phyloP scores from a whole-genome alignment of 1,139 yeast species.

The Arxiozyma slooffiae region DNA sequence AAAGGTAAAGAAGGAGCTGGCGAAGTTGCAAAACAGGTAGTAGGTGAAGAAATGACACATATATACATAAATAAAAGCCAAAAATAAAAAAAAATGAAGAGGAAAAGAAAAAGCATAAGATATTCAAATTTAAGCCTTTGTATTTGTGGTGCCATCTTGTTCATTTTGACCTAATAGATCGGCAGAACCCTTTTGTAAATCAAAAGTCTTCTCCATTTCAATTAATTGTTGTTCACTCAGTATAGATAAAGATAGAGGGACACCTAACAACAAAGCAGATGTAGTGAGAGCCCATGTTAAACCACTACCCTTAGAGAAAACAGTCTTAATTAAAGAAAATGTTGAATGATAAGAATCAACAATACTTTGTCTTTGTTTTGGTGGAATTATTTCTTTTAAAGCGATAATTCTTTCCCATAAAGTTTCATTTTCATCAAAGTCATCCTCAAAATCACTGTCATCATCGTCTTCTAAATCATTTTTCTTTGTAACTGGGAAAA shows the following conservation, averaged over 20 bases:
- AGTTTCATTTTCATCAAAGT: slow-evolving; percentile 74
- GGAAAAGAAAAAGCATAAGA: background rate
- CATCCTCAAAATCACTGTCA: slow-evolving; percentile 60
- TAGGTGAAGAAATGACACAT: background rate
- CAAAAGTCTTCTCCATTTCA: slow-evolving; percentile 90
- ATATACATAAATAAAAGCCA: background rate
- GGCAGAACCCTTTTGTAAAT: slow-evolving; percentile 75
- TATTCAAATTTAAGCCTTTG: slow-evolving; percentile 7
- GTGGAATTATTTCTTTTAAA: slow-evolving; percentile 83
- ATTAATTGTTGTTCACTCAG: slow-evolving; percentile 86
- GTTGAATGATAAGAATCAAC: slow-evolving; percentile 33
- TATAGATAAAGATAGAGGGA: slow-evolving; percentile 82
- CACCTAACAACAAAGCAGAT: slow-evolving; percentile 77
- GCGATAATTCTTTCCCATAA: slow-evolving; percentile 80
- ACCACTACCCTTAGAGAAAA: slow-evolving; percentile 56
- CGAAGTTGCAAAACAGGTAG: background rate
- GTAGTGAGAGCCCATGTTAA: slow-evolving; percentile 81
- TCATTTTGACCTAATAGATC: slow-evolving; percentile 75
- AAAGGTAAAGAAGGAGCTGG: background rate
- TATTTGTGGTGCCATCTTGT: slow-evolving; percentile 13
- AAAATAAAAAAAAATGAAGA: background rate
- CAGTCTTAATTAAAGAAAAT: slow-evolving; percentile 36
- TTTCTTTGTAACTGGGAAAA: slow-evolving; percentile 4
- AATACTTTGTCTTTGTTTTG: slow-evolving; percentile 56
- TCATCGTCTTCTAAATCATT: slow-evolving; percentile 25